Percentiles rank a stretch among this genome's conserved stretches.
Conservation (phyloP, 1,284 basidiomycete species). For the Ceratobasidium papillatum region DNA sequence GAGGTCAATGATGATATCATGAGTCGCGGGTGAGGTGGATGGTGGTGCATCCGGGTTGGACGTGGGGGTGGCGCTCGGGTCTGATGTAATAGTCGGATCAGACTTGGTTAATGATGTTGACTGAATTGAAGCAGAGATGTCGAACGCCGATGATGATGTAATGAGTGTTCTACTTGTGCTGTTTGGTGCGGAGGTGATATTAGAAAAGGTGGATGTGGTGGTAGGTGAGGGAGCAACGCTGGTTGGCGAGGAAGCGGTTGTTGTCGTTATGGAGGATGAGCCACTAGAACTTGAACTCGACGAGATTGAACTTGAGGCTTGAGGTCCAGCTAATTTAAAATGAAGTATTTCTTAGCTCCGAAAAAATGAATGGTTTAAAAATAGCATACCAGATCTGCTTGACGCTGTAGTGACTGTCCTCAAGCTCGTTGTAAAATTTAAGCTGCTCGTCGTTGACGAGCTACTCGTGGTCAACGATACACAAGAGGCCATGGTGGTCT, state of each 20-base stretch:
- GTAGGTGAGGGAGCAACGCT: not conserved
- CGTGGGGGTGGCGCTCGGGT: not conserved
- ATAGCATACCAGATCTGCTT: not conserved
- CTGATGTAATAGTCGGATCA: not conserved
- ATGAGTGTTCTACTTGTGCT: not conserved
- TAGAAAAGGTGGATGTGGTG: not conserved
- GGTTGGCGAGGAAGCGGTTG: not conserved
- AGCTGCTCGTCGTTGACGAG: not conserved
- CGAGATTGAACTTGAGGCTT: not conserved
- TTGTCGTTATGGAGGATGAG: not conserved
- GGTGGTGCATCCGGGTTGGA: not conserved
- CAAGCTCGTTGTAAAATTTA: not conserved
- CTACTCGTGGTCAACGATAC: not conserved
- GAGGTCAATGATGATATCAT: not conserved
- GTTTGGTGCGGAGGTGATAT: not conserved
- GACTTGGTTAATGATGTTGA: not conserved
- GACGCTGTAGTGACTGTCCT: not conserved
- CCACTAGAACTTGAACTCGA: not conserved
- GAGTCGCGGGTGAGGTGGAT: not conserved
- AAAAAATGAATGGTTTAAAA: not conserved
- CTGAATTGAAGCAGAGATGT: not conserved
- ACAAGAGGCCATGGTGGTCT: not conserved
- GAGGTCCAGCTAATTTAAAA: not conserved
- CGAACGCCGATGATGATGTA: not conserved
- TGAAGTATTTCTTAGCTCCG: not conserved